phyloP scores from a whole-genome alignment of 2,329 filamentous ascomycete species.

The Trichoderma oligosporum region DNA sequence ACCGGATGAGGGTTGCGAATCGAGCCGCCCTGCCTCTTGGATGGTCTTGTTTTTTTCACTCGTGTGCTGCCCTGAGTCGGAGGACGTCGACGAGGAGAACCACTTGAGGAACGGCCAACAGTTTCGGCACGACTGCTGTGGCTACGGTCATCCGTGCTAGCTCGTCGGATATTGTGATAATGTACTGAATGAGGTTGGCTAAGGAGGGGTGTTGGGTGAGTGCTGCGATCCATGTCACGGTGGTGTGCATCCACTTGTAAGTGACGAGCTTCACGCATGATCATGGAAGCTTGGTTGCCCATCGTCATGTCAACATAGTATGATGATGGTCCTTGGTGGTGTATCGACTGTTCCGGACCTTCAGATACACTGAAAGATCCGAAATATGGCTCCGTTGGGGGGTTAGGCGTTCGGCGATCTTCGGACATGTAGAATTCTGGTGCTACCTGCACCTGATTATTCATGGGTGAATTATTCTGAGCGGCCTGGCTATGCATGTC shows the following conservation, averaged over 20 bases:
- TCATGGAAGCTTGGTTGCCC: conserved; percentile 27
- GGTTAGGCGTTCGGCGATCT: conserved; percentile 37
- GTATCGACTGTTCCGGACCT: conserved; percentile 27
- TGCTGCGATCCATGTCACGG: conserved; percentile 25
- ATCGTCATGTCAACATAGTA: conserved; percentile 29
- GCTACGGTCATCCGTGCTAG: conserved; percentile 25
- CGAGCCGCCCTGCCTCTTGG: conserved; percentile 17
- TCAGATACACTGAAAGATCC: conserved; percentile 37
- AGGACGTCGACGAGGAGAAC: conserved; percentile 29
- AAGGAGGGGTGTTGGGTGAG: conserved; percentile 23
- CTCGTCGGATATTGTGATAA: conserved; percentile 24
- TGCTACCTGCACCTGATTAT: conserved; percentile 35
- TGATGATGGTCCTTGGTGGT: conserved; percentile 26
- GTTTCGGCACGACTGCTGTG: conserved; percentile 11
- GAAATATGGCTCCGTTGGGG: conserved; percentile 35
- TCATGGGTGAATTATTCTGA: conserved; percentile 46
- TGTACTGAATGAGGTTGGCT: conserved; percentile 26
- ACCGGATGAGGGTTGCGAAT: conserved; percentile 18
- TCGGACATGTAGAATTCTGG: conserved; percentile 39
- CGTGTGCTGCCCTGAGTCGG: conserved; percentile 23
- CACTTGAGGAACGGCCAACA: conserved; percentile 25
- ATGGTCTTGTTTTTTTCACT: conserved; percentile 28
- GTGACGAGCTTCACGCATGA: conserved; percentile 24
- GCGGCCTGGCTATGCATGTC: conserved; percentile 41
- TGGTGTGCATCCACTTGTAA: conserved; percentile 28